Evolutionary conservation across 1,139 yeast genomes (phyloP).

Genomic region (Insectozyma bohioensis): DNA sequence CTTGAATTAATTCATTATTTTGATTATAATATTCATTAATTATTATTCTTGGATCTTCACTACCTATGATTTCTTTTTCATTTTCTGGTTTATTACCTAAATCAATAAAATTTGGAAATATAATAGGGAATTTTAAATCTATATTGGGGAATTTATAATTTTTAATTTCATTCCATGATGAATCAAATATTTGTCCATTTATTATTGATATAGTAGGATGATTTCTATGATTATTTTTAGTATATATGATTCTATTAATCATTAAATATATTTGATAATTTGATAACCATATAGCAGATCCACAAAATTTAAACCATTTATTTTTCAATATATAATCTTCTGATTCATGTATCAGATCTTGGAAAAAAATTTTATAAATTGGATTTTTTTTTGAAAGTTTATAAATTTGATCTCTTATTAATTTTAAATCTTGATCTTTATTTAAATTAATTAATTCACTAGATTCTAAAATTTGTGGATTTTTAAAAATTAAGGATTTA

Average conservation of each 20-base stretch:
- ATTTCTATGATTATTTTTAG: conserved; percentile 20
- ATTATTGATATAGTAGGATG: conserved; percentile 25
- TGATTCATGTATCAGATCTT: conserved; percentile 11
- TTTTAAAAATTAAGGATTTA: no score
- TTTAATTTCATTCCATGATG: conserved; percentile 27
- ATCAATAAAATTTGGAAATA: conserved; percentile 29
- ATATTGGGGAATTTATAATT: conserved; percentile 22
- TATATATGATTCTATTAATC: conserved; percentile 30
- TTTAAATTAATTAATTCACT: conserved; percentile 9
- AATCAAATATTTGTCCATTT: conserved; percentile 27
- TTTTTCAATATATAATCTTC: conserved; percentile 16
- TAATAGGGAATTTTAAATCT: conserved; percentile 22
- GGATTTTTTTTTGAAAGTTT: conserved; percentile 4
- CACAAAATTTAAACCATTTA: conserved; percentile 34
- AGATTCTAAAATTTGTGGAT: conserved; percentile 9
- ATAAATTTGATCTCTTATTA: conserved; percentile 10
- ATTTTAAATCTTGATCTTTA: conserved; percentile 9
- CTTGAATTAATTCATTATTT: conserved; percentile 24
- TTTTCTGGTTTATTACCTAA: conserved; percentile 15
- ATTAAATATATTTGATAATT: conserved; percentile 33
- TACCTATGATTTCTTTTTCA: conserved; percentile 30
- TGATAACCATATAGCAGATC: conserved; percentile 34
- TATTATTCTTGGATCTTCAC: conserved; percentile 44
- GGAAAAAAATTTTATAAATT: conserved; percentile 12
- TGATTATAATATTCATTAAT: conserved; percentile 31